Conservation (phyloP, 2,329 filamentous ascomycete genomes). For the Ophiocordyceps sinensis region DNA sequence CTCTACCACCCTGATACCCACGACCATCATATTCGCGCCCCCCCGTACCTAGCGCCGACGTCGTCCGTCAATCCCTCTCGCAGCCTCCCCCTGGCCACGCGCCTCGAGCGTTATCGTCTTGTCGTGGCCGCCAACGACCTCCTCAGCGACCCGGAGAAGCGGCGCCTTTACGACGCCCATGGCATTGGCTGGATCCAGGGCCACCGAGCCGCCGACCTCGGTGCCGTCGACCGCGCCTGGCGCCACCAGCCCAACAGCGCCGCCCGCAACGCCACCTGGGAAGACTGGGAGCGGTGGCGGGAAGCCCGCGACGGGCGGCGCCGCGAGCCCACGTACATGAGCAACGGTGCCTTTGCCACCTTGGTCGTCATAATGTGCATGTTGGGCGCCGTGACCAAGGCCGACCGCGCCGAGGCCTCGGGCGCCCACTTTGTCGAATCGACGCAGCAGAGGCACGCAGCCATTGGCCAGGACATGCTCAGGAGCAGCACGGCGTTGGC, state of each 20-base stretch:
- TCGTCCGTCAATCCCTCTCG: background rate
- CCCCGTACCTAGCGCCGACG: background rate
- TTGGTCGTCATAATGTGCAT: conserved; percentile 57
- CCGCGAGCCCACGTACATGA: conserved; percentile 48
- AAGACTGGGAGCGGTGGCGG: conserved; percentile 86
- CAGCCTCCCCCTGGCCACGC: conserved; percentile 36
- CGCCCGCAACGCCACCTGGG: conserved; percentile 79
- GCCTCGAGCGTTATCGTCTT: conserved; percentile 80
- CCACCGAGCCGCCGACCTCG: conserved; percentile 34
- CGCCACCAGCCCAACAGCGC: conserved; percentile 31
- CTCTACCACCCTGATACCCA: conserved; percentile 81
- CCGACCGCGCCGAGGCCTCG: conserved; percentile 49
- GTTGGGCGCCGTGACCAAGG: conserved; percentile 58
- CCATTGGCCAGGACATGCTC: conserved; percentile 45
- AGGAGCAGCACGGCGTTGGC: conserved; percentile 37
- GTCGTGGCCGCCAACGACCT: conserved; percentile 80
- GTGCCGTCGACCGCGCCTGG: conserved; percentile 32
- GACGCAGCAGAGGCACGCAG: conserved; percentile 49
- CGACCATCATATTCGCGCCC: conserved; percentile 1
- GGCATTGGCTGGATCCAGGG: conserved; percentile 65
- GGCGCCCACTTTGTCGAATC: conserved; percentile 50
- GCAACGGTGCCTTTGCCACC: conserved; percentile 59
- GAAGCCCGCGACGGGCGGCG: conserved; percentile 31
- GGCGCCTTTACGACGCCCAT: conserved; percentile 67
- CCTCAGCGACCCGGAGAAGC: conserved; percentile 65